Evolutionary conservation across 805 yeast genomes (phyloP).

Genomic region (Blastobotrys americana): DNA sequence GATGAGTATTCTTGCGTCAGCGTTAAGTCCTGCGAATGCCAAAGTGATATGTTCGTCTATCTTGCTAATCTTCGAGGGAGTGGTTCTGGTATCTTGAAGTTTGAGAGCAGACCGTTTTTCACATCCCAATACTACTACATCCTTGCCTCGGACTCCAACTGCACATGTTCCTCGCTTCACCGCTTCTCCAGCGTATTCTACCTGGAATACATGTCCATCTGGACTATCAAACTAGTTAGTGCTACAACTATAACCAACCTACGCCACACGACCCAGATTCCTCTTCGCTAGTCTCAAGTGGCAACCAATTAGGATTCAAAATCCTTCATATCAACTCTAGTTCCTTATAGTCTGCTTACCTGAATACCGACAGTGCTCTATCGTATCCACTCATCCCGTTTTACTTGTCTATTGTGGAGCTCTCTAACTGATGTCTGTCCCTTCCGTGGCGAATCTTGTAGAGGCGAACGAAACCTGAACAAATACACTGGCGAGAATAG

Average conservation of each 20-base stretch:
- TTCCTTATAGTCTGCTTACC: conserved; percentile 64
- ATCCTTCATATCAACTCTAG: too few species aligned
- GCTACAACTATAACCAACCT: too few species aligned
- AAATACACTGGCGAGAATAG: background rate
- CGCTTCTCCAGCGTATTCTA: conserved; percentile 95
- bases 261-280: too few species aligned
- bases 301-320: too few species aligned
- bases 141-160: conserved; percentile 89
- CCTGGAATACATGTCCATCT: conserved; percentile 98
- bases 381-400: conserved; percentile 92
- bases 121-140: conserved; percentile 88
- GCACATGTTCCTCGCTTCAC: conserved; percentile 98
- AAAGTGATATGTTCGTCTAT: conserved; percentile 84
- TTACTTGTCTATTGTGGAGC: background rate
- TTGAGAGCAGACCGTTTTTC: conserved; percentile 93
- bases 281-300: too few species aligned
- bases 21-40: conserved; percentile 95
- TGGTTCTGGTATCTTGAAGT: conserved; percentile 91
- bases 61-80: conserved; percentile 89
- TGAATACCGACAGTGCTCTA: conserved; percentile 94
- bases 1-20: conserved; percentile 93
- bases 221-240: conserved; percentile 47
- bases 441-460: background rate
- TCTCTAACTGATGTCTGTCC: background rate
- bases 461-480: background rate